These are phyloP conservation scores for Penicillium ochrochloron DNA, from an alignment of 495 filamentous ascomycete genomes.

Conservation along the genomic window DNA sequence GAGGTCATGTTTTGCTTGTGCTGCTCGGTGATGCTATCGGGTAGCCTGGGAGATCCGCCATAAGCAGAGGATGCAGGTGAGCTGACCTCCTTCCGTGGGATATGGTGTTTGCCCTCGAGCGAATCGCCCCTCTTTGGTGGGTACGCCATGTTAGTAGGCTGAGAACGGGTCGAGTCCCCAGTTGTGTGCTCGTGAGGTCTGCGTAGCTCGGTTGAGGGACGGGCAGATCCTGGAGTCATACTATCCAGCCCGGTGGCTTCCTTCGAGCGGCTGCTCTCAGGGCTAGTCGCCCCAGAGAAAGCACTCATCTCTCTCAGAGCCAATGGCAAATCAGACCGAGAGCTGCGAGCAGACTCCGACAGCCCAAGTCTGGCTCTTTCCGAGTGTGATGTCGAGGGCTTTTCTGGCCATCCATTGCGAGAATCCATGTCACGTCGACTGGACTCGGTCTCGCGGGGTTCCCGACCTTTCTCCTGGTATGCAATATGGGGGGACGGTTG, in stretches of 20 bases:
- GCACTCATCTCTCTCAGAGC: conserved; percentile 38
- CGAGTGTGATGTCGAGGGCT: conserved; percentile 67
- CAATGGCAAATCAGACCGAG: conserved; percentile 57
- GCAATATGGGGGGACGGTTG: conserved; percentile 81
- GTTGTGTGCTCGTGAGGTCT: conserved; percentile 45
- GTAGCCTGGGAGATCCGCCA: conserved; percentile 58
- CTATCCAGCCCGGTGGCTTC: conserved; percentile 29
- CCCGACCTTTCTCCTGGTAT: conserved; percentile 83
- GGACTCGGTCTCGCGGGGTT: conserved; percentile 49
- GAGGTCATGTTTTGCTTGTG: conserved; percentile 51
- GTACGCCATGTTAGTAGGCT: conserved; percentile 35
- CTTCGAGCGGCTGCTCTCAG: conserved; percentile 38
- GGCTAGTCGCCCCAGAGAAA: conserved; percentile 40
- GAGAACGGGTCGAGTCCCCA: conserved; percentile 41
- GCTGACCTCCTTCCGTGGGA: conserved; percentile 43
- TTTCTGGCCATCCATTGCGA: conserved; percentile 39
- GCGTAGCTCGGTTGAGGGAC: conserved; percentile 46
- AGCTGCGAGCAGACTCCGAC: conserved; percentile 64
- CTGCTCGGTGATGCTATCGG: conserved; percentile 53
- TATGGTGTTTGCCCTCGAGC: conserved; percentile 45
- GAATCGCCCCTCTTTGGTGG: conserved; percentile 64
- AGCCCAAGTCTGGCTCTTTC: conserved; percentile 62
- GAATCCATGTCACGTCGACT: conserved; percentile 28
- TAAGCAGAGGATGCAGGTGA: conserved; percentile 34
- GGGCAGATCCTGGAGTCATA: conserved; percentile 34